phyloP scores from a whole-genome alignment of 805 yeast genomes.

The Metschnikowia sp. region DNA sequence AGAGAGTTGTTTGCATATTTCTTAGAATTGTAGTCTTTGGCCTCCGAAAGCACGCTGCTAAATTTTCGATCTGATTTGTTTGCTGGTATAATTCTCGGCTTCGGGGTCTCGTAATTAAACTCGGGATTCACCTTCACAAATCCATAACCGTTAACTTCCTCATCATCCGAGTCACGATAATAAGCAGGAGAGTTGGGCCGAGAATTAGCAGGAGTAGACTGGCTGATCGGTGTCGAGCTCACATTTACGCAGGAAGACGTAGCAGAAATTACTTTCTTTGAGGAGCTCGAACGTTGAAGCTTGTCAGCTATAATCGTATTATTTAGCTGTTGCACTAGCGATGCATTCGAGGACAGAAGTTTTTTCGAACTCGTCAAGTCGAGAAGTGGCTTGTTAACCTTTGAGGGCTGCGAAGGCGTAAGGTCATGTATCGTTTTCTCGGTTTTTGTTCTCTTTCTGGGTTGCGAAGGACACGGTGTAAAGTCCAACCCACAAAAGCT shows the following conservation, averaged over 20 bases:
- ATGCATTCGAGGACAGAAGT: slow-evolving; percentile 19
- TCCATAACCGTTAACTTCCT: slow-evolving; percentile 39
- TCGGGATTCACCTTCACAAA: slow-evolving; percentile 33
- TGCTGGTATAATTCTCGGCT: slow-evolving; percentile 1
- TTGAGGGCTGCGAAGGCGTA: slow-evolving; percentile 22
- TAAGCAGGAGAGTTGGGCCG: slow-evolving; percentile 31
- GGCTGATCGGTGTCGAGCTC: slow-evolving; percentile 37
- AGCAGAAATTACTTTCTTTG: slow-evolving; percentile 6
- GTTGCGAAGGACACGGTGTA: slow-evolving; percentile 43
- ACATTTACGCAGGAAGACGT: not conserved
- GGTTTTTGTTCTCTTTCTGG: slow-evolving; percentile 35
- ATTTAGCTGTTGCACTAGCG: slow-evolving; percentile 17
- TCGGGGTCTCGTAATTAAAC: slow-evolving; percentile 16
- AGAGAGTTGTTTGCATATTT: slow-evolving; percentile 24
- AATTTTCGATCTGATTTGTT: no score
- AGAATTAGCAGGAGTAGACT: slow-evolving; percentile 42
- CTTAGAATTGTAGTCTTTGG: not conserved
- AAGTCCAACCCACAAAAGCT: slow-evolving; percentile 38
- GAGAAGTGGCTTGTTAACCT: slow-evolving; percentile 22
- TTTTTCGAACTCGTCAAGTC: slow-evolving; percentile 32
- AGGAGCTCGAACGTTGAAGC: not conserved
- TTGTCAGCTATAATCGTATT: slow-evolving; percentile 3
- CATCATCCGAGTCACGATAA: slow-evolving; percentile 31
- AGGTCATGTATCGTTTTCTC: slow-evolving; percentile 17
- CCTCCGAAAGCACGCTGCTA: not conserved